Base-by-base conservation (phyloP, 2,329 filamentous ascomycete genomes). In the Curvularia sp. region DNA sequence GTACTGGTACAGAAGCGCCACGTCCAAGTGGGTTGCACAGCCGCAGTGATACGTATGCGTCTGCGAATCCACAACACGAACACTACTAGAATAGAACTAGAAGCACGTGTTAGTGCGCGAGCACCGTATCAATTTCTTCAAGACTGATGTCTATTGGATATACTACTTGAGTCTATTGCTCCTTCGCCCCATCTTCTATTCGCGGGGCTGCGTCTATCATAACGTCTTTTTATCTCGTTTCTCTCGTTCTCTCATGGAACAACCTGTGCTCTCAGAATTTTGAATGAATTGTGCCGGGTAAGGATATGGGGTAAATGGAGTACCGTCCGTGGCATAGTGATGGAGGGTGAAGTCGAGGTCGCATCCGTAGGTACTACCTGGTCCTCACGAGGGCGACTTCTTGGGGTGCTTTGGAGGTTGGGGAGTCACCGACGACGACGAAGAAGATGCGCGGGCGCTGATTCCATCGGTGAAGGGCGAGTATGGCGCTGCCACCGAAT, bases 401-500 rank as follows among this genome's bases (percentile, higher is more conserved):
- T 78, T 78, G 6, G 66, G 65, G 30, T 60, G 62, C 52, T 68
- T 73, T 18, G 69, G 58, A 15, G 69, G 60, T 47, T 70, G 69
- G 42, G 68, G 60, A 5, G 50, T 35, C 15, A 24, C 39, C 22
- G 47, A 46, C 43, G 43, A 46, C 15, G 42, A 44, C 9, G 18
- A 18, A 18, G 73, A 55, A 10, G 70, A 57, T 22, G 70, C 60
- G 15, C 69, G 67, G 49, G 44, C 55, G 33, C 64, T 61, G 15
- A 85, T 63, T 41, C 78, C 81, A 70, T 88, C 86, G 43, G 80
- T 78, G 61, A 86, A 83, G 1, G 86, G 86, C 57, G 84, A 83
- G 73, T 87, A 89, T 3, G 86, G 86, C 39, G 84, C 84, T 1
- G 86, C 83, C 26, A 88, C 72, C 2, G 82, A 69, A 73, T 85